phyloP scores from a whole-genome alignment of 805 yeast genomes.

The Kuraishia ogatae region DNA sequence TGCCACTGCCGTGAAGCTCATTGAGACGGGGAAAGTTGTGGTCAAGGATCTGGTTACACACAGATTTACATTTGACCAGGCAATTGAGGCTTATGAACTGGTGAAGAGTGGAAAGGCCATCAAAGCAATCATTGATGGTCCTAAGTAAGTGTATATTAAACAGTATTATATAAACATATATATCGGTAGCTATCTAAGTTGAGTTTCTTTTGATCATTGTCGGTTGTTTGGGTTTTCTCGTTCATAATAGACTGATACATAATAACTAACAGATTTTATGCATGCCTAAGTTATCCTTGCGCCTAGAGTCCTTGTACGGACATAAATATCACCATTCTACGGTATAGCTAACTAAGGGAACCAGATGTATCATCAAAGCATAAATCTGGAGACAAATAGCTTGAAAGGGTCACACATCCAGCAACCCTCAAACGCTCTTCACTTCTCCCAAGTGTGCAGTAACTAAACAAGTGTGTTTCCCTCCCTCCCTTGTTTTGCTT shows the following conservation, averaged over 20 bases:
- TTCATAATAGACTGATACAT: not conserved
- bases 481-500: not conserved
- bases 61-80: constrained; percentile 61
- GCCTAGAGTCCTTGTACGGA: too few relatives aligned
- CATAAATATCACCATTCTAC: too few relatives aligned
- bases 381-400: not conserved
- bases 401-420: not conserved
- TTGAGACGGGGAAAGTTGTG: constrained; percentile 54
- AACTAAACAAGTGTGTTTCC: not conserved
- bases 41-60: constrained; percentile 69
- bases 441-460: not conserved
- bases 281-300: too few relatives aligned
- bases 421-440: not conserved
- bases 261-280: not conserved
- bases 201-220: not conserved
- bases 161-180: not conserved
- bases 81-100: constrained; percentile 66
- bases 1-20: constrained; percentile 57
- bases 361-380: too few relatives aligned
- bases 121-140: constrained; percentile 79
- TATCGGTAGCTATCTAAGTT: not conserved
- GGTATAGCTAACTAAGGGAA: not conserved
- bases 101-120: constrained; percentile 63
- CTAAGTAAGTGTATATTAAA: constrained; percentile 26
- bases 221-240: not conserved